These are phyloP conservation scores for Gaertneriomyces sp. DNA, from an alignment of 192 early-diverging fungal species.

Conservation along the genomic window DNA sequence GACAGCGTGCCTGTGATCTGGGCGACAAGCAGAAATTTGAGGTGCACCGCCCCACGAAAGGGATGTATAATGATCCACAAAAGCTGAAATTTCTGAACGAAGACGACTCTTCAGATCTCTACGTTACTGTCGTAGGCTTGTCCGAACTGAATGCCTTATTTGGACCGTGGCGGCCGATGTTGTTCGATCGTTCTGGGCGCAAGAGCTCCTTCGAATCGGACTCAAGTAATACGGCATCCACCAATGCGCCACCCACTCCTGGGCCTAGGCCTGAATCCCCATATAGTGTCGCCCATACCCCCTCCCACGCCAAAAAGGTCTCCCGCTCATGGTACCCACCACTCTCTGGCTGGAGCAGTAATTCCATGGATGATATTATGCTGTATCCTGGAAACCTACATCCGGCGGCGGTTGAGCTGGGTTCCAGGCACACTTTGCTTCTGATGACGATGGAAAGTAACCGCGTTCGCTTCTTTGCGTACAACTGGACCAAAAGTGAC, in stretches of 20 bases:
- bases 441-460: constrained; percentile 32
- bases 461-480: constrained; percentile 32
- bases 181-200: not conserved
- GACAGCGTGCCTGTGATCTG: not conserved
- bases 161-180: constrained; percentile 11
- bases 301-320: constrained; percentile 1
- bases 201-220: constrained; percentile 26
- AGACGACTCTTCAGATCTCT: not conserved
- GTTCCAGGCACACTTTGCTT: constrained; percentile 37
- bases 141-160: constrained; percentile 8
- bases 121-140: constrained; percentile 18
- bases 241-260: not conserved
- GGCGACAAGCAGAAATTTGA: constrained; percentile 11
- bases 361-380: constrained; percentile 32
- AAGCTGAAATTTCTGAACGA: constrained; percentile 3
- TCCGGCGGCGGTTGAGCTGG: constrained; percentile 24
- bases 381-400: constrained; percentile 32
- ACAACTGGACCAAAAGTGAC: constrained; percentile 41
- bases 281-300: constrained; percentile 1
- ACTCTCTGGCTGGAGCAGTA: constrained; percentile 3
- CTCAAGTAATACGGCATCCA: not conserved
- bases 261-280: not conserved
- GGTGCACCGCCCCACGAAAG: constrained; percentile 12
- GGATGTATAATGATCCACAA: not conserved
- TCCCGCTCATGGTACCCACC: constrained; percentile 6